Base-by-base conservation (phyloP, 768 basidiomycete species). In the Podaxis rugospora region DNA sequence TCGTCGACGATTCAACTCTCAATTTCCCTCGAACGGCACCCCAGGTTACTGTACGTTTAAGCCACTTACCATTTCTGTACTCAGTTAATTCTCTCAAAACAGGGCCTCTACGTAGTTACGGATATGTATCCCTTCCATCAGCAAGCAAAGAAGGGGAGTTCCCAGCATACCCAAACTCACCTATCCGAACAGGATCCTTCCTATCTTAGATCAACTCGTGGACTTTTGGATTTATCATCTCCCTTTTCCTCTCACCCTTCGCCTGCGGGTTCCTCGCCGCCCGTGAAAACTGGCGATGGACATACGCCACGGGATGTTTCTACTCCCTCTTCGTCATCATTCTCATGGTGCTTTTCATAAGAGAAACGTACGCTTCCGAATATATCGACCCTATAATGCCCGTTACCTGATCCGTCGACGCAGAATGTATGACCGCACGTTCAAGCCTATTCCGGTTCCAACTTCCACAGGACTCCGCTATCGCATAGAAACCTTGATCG, bases 161-260 rank as follows among this genome's bases (percentile, higher is more conserved):
- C 28, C 9, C 11, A 7, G 51, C 35, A 62, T 27, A 7, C 37
- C 44, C 11, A 7, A 23, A 14, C 14, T 14, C 35, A 50, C 42
- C 32, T 16, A 5, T 5, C 51, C 3, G 25, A 16, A 21, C 42
- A n/a, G 40, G 55, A 35, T 50, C 9, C 21, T 4, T 44, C 27
- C 37, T 28, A 16, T 13, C 25, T 16, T 62, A 87, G 84, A 77
- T 89, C 37, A 87, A 86, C 64, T 71, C 85, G 51, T 88, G 87
- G 88, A 88, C 87, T 2, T 83, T 89, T 79, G 88, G 86, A 1
- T 88, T 88, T 73, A 81, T 89, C 66, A 69, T 87, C 27, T 85
- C 85, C 13, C 85, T 83, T 9, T 85, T 85, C 75, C 66, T 83
- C 9, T 86, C 85, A 1, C 88, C 88, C 0, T 88, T 87, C 66